phyloP scores from a whole-genome alignment of 2,329 filamentous ascomycete genomes.

The Didymellaceae sp. region DNA sequence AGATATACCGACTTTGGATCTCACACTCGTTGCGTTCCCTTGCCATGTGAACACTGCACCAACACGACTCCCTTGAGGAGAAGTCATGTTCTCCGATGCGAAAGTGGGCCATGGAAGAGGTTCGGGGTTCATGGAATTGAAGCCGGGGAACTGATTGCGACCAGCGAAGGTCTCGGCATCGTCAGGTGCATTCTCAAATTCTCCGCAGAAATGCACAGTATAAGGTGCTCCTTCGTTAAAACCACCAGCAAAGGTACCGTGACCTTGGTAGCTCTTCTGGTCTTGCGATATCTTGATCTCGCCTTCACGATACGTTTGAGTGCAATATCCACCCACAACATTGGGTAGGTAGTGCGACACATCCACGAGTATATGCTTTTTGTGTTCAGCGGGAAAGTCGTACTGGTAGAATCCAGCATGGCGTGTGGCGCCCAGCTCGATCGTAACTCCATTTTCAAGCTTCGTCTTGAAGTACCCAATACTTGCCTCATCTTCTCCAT shows the following conservation, averaged over 20 bases:
- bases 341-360: conserved; percentile 50
- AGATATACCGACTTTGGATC: conserved; percentile 58
- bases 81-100: conserved; percentile 47
- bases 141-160: conserved; percentile 33
- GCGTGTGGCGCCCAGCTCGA: conserved; percentile 64
- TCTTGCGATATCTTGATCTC: conserved; percentile 30
- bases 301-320: conserved; percentile 33
- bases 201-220: conserved; percentile 38
- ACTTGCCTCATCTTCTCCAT: conserved; percentile 52
- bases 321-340: conserved; percentile 26
- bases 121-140: conserved; percentile 17
- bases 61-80: conserved; percentile 30
- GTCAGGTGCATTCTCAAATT: conserved; percentile 33
- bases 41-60: conserved; percentile 59
- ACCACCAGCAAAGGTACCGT: conserved; percentile 36
- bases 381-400: conserved; percentile 57
- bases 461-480: conserved; percentile 68
- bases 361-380: conserved; percentile 53
- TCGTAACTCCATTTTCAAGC: conserved; percentile 61
- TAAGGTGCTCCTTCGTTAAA: conserved; percentile 43
- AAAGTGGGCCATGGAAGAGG: conserved; percentile 11
- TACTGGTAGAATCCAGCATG: conserved; percentile 69
- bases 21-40: conserved; percentile 44
- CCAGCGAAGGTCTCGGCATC: conserved; percentile 58
- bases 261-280: conserved; percentile 31